A percentile compares a stretch with the other conserved stretches of the same genome.
These are phyloP conservation scores for Wickerhamomyces chambardii DNA, from an alignment of 805 yeast genomes.

Conservation along the genomic window DNA sequence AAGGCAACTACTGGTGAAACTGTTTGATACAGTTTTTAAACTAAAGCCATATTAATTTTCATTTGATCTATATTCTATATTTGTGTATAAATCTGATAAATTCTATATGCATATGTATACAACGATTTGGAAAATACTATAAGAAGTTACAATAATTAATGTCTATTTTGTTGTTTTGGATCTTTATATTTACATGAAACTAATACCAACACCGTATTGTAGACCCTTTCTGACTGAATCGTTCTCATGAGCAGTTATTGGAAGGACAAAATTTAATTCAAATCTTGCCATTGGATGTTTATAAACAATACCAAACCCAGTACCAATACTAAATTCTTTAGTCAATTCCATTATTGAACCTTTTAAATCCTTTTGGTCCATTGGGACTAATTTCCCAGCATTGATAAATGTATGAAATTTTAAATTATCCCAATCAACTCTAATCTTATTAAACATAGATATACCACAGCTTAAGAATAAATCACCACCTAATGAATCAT, in stretches of 20 bases:
- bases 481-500: conserved; percentile 62
- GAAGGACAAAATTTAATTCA: conserved; percentile 57
- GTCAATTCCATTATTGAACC: conserved; percentile 19
- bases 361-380: conserved; percentile 21
- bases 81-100: too few relatives aligned
- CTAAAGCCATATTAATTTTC: too few relatives aligned
- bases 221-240: conserved; percentile 55
- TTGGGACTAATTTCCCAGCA: conserved; percentile 50
- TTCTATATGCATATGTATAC: too few relatives aligned
- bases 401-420: conserved; percentile 56
- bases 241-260: conserved; percentile 39
- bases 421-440: conserved; percentile 38
- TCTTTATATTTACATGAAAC: conserved; percentile 41
- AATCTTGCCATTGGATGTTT: conserved; percentile 59
- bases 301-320: conserved; percentile 54
- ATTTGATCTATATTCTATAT: too few relatives aligned
- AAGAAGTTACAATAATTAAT: too few relatives aligned
- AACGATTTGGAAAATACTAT: too few relatives aligned
- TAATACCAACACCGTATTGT: conserved; percentile 57
- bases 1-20: neutral
- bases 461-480: conserved; percentile 46
- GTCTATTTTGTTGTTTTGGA: too few relatives aligned
- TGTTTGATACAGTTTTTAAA: too few relatives aligned
- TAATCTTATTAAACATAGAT: conserved; percentile 51
- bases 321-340: conserved; percentile 36